Percentiles rank a stretch among this genome's conserved stretches.
Evolutionary conservation across 2,329 filamentous ascomycete species (phyloP).

Genomic region (Nigrograna mackinnonii): DNA sequence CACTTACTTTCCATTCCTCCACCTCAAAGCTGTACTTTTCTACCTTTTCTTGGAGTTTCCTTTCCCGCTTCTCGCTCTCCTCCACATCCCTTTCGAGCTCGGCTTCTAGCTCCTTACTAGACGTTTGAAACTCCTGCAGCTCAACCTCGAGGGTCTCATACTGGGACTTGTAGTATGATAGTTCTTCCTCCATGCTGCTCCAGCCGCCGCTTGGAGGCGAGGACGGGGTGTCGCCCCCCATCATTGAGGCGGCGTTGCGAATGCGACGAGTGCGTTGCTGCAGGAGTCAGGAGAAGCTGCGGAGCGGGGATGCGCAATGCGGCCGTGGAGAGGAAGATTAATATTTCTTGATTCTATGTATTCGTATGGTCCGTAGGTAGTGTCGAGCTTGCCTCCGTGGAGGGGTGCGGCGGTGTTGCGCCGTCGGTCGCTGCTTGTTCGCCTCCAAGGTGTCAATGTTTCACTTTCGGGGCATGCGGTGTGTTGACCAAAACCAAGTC

Average conservation of each 20-base stretch:
- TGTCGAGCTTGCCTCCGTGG: too few species aligned
- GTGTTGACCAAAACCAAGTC: constrained; percentile 13
- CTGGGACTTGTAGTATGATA: constrained; percentile 94
- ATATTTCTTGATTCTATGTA: not conserved
- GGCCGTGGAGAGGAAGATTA: constrained; percentile 2
- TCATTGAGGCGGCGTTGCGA: constrained; percentile 28
- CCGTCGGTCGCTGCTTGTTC: constrained; percentile 21
- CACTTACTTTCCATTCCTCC: constrained; percentile 93
- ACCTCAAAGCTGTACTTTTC: constrained; percentile 86
- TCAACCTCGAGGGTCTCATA: constrained; percentile 92
- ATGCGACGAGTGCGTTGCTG: constrained; percentile 14
- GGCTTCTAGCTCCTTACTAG: constrained; percentile 89
- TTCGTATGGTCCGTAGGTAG: not conserved
- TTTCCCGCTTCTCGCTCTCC: constrained; percentile 90
- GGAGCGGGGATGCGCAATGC: constrained; percentile 13
- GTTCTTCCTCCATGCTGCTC: constrained; percentile 66
- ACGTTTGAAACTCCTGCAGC: constrained; percentile 89
- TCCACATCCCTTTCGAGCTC: constrained; percentile 97
- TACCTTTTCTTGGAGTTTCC: constrained; percentile 81
- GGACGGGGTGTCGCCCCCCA: constrained; percentile 29
- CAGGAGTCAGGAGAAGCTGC: constrained; percentile 27
- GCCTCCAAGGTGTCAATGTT: constrained; percentile 21
- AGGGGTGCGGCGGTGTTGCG: constrained; percentile 5
- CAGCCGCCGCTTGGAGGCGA: constrained; percentile 36
- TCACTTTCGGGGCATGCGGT: constrained; percentile 27